Evolutionary conservation across 257 asterid species (phyloP), one percentile per base, ranked within the genome.

Genomic region (Ilex aquifolium): DNA sequence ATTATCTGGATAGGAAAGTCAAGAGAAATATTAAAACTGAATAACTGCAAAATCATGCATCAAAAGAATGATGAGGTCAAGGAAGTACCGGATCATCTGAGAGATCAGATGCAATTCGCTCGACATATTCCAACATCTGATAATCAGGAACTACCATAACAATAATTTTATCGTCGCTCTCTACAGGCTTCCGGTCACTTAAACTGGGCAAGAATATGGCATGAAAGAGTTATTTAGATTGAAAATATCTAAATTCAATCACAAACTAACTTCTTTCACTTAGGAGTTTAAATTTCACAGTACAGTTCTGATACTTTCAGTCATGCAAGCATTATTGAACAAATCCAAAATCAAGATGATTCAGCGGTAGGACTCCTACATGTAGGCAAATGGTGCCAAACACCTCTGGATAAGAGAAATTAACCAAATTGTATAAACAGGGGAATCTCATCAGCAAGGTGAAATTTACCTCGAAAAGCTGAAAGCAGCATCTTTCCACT

Each of bases 71-170:
- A 49, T 6, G 15, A 14, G 15, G 30, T 53, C 57, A 53, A 53
- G 27, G 1, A 53, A 52, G 52, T 91, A 91, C 98, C 86, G 95
- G 94, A 72, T 85, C 95, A 75, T 86, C 90, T 60, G 87, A 80
- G 72, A 91, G 92, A 60, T 79, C 85, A 6, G 90, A 75, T 71
- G 96, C 95, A 76, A 88, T 85, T 79, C 70, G 85, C 74, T 87
- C 79, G 42, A 91, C 98, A 70, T 86, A 86, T 78, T 66, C 74
- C 79, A 88, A 71, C 98, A 91, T 91, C 85, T 91, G 98, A 78
- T 91, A 85, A 77, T 91, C 98, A 64, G 98, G 98, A 77, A 88
- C 96, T 65, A 88, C 90, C 96, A 91, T 83, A 75, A 91, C 96
- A 51, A 88, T 71, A 68, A 91, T 81, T 77, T 88, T 92, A 36